phyloP scores from a whole-genome alignment of 2,329 filamentous ascomycete species.

The Oidium heveae region DNA sequence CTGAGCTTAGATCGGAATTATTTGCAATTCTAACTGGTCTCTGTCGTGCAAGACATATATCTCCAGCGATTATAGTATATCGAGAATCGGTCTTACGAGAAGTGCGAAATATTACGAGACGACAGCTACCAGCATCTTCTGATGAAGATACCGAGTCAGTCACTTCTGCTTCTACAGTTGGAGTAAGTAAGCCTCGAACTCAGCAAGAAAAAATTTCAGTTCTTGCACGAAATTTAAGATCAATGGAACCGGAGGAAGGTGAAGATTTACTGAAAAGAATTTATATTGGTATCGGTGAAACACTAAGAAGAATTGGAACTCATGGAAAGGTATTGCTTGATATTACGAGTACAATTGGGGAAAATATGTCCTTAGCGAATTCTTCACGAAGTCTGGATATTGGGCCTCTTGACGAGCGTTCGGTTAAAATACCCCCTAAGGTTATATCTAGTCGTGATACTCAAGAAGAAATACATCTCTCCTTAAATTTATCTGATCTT shows the following conservation, averaged over 20 bases:
- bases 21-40: constrained; percentile 50
- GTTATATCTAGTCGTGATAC: constrained; percentile 14
- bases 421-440: constrained; percentile 4
- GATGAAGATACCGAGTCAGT: constrained; percentile 76
- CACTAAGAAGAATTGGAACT: constrained; percentile 57
- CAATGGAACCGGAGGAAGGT: constrained; percentile 60
- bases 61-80: constrained; percentile 59
- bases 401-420: constrained; percentile 8
- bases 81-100: constrained; percentile 66
- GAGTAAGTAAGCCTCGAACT: constrained; percentile 36
- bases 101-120: constrained; percentile 61
- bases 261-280: constrained; percentile 61
- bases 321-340: constrained; percentile 91
- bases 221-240: constrained; percentile 65
- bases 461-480: constrained; percentile 53
- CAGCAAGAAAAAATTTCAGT: constrained; percentile 67
- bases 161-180: constrained; percentile 57
- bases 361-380: constrained; percentile 7
- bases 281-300: constrained; percentile 73
- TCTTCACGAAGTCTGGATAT: constrained; percentile 12
- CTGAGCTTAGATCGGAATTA: constrained; percentile 42
- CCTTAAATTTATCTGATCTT: constrained; percentile 52
- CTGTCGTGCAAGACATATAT: constrained; percentile 42
- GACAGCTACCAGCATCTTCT: constrained; percentile 69
- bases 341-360: constrained; percentile 43